Evolutionary conservation across 495 filamentous ascomycete species (phyloP).

Genomic region (Xylaria venustula): DNA sequence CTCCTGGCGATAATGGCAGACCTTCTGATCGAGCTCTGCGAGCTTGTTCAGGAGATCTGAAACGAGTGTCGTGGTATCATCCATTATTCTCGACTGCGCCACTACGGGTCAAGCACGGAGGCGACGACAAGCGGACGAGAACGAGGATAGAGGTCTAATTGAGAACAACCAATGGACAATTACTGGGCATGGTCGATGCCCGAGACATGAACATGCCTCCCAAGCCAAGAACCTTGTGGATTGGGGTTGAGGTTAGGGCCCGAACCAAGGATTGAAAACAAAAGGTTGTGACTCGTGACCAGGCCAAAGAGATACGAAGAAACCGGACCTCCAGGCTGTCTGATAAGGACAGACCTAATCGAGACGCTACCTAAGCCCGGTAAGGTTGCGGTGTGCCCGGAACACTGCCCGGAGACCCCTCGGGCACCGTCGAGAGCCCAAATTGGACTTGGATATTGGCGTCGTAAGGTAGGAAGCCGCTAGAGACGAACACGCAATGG

Average conservation of each 20-base stretch:
- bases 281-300: background rate
- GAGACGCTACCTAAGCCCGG: background rate
- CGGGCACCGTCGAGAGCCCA: background rate
- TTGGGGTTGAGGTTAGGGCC: background rate
- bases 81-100: conserved; percentile 38
- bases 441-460: background rate
- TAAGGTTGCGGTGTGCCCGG: background rate
- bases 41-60: conserved; percentile 52
- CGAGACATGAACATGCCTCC: background rate
- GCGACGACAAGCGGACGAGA: background rate
- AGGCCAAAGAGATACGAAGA: background rate
- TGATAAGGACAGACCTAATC: background rate
- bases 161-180: conserved; percentile 22
- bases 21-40: conserved; percentile 47
- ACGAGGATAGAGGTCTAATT: conserved; percentile 24
- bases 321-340: background rate
- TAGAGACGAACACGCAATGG: background rate
- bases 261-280: background rate
- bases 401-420: background rate
- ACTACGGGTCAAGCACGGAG: background rate
- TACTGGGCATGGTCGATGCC: conserved; percentile 22
- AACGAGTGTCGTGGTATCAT: conserved; percentile 47
- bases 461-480: conserved; percentile 4
- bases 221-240: background rate
- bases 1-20: conserved; percentile 48